These are phyloP conservation scores for Kwoniella botswanensis DNA, from an alignment of 768 basidiomycete genomes.

Conservation along the genomic window DNA sequence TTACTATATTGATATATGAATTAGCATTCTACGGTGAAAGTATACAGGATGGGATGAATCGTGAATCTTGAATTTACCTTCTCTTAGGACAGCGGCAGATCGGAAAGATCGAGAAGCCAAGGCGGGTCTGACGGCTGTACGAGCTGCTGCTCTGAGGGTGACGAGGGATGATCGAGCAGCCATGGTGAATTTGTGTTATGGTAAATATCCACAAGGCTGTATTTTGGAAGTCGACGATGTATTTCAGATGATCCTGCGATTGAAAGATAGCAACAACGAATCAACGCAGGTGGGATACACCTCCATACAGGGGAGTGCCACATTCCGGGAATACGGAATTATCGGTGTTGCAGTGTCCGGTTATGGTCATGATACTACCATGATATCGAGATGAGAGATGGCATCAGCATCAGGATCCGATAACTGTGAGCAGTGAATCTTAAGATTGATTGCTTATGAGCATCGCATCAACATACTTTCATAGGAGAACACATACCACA, in stretches of 20 bases:
- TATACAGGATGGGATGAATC: neutral
- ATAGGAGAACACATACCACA: too few species aligned
- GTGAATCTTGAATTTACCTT: slow-evolving; percentile 22
- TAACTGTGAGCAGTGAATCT: too few species aligned
- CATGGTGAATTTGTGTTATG: slow-evolving; percentile 16
- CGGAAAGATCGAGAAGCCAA: slow-evolving; percentile 30
- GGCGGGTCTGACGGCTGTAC: slow-evolving; percentile 18
- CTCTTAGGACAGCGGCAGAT: slow-evolving; percentile 17
- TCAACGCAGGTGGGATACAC: slow-evolving; percentile 24
- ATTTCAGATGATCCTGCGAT: neutral
- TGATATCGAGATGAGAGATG: neutral
- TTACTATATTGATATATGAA: neutral
- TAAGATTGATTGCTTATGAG: too few species aligned
- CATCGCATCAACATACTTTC: too few species aligned
- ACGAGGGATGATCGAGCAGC: slow-evolving; percentile 23
- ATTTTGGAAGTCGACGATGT: neutral
- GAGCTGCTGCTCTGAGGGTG: slow-evolving; percentile 22
- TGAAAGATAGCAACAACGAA: slow-evolving; percentile 20
- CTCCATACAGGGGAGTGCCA: slow-evolving; percentile 4
- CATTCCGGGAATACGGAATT: slow-evolving; percentile 13
- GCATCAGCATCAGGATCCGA: neutral
- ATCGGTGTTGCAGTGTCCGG: neutral
- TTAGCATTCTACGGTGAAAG: slow-evolving; percentile 4
- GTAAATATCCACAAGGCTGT: neutral
- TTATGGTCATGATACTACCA: neutral